Evolutionary conservation across 306 rosid genomes (phyloP), one percentile per base, ranked within the genome.

Genomic region (Senna siamea): DNA sequence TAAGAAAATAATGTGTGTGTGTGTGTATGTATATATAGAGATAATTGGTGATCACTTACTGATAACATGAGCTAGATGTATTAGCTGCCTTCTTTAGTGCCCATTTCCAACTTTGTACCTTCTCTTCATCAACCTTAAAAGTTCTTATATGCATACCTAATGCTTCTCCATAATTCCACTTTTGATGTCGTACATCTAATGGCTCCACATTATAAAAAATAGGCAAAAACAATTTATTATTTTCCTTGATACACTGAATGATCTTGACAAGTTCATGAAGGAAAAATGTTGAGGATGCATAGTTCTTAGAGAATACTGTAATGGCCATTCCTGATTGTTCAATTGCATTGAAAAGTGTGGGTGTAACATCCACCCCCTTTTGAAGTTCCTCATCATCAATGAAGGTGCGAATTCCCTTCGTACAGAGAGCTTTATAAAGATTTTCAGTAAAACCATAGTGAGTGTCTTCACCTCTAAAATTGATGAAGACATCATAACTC

Each of bases 231-330:
- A 12, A 5, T 40, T 35, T 7, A 15, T 8, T 26, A 26, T 26
- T 26, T 26, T 3, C 30, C 14, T 62, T 18, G 2, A 7, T 38
- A n/a, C 50, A 62, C 6, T 35, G 48, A 17, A 62, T 0, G 30
- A 62, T 62, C 48, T 9, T 20, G 32, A 53, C 59, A 53, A 53
- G 59, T 53, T 53, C 59, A 7, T 53, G 4, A 9, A 53, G 59
- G 4, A 32, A 53, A 17, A 17, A 52, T 7, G 23, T 52, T 18
- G 57, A 47, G 20, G 5, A 4, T 35, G 38, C 7, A 35, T 35
- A 35, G 7, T 35, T 35, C 3, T 35, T 6, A 35, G 38, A 35
- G 7, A 35, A 35, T 1, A 35, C 38, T 1, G 3, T 35, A 6
- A 35, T 5, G 38, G 38, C 5, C 5, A 35, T 35, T 5, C 38